Conservation (phyloP, 352 stramenopile species). For the Aphanomyces invadans region DNA sequence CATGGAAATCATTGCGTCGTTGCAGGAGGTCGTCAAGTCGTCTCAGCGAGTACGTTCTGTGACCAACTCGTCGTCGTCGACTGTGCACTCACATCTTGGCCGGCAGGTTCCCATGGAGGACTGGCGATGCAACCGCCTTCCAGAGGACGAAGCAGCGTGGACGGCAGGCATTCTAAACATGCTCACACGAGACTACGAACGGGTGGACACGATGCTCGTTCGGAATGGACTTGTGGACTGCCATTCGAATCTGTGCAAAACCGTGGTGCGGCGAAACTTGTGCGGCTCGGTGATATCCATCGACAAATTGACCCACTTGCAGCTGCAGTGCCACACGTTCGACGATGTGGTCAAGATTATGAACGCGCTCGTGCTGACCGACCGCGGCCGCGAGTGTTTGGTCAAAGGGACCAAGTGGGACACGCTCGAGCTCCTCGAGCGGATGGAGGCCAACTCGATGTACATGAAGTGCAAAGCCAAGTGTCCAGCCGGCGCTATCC, state of each 20-base stretch:
- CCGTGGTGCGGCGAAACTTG: neutral
- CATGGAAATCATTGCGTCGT: neutral
- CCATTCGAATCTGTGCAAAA: neutral
- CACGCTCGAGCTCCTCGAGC: neutral
- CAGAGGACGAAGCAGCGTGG: neutral
- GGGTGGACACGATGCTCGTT: conserved; percentile 15
- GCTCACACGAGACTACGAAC: conserved; percentile 15
- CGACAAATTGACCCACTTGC: conserved; percentile 10
- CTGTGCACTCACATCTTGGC: too few relatives aligned
- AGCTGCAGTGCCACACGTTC: neutral
- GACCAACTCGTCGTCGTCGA: too few relatives aligned
- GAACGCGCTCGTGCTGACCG: neutral
- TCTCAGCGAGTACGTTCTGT: conserved; percentile 5
- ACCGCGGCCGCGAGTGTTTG: neutral
- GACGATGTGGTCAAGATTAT: neutral
- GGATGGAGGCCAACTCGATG: neutral
- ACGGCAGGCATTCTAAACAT: conserved; percentile 12
- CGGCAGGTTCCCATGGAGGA: conserved; percentile 9
- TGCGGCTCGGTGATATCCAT: conserved; percentile 1
- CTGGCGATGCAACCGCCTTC: neutral
- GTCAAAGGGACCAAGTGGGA: conserved; percentile 6
- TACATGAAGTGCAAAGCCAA: conserved; percentile 13
- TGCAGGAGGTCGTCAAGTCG: neutral
- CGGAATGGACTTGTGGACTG: conserved; percentile 3
- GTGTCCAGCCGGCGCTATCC: neutral